A percentile compares a stretch with the other conserved stretches of the same genome.
These are phyloP conservation scores for Saccharomycopsis sp. DNA, from an alignment of 805 yeast species.

Conservation along the genomic window DNA sequence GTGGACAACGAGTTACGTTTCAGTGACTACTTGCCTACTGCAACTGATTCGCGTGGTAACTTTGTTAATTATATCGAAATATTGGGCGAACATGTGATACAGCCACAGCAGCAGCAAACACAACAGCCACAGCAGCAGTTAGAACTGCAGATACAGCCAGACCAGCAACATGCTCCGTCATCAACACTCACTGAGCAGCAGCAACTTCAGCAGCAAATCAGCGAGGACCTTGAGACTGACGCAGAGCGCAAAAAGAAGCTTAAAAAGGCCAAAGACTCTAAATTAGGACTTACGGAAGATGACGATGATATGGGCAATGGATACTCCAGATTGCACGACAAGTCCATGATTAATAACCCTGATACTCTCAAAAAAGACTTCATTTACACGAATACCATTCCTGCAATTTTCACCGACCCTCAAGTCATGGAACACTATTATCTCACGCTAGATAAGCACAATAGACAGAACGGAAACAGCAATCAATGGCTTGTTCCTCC, in stretches of 20 bases:
- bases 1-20: conserved; percentile 89
- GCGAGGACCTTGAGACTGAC: conserved; percentile 24
- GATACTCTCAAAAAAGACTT: conserved; percentile 27
- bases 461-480: conserved; percentile 44
- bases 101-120: conserved; percentile 24
- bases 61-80: conserved; percentile 89
- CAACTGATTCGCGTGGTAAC: conserved; percentile 95
- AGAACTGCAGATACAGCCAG: conserved; percentile 1
- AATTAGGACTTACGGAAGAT: conserved; percentile 55
- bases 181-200: background rate
- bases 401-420: conserved; percentile 80
- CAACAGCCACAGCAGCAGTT: no score
- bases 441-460: conserved; percentile 64
- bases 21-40: conserved; percentile 87
- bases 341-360: conserved; percentile 29
- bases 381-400: conserved; percentile 58
- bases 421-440: conserved; percentile 80
- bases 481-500: conserved; percentile 80
- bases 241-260: conserved; percentile 19
- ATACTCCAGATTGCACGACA: conserved; percentile 69
- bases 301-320: conserved; percentile 83
- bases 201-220: conserved; percentile 1
- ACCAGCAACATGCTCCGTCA: conserved; percentile 2
- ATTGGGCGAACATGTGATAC: conserved; percentile 24
- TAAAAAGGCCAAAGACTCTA: conserved; percentile 46